phyloP scores from a whole-genome alignment of 225 moss, liverwort and hornwort species.

The Asterella californica region DNA sequence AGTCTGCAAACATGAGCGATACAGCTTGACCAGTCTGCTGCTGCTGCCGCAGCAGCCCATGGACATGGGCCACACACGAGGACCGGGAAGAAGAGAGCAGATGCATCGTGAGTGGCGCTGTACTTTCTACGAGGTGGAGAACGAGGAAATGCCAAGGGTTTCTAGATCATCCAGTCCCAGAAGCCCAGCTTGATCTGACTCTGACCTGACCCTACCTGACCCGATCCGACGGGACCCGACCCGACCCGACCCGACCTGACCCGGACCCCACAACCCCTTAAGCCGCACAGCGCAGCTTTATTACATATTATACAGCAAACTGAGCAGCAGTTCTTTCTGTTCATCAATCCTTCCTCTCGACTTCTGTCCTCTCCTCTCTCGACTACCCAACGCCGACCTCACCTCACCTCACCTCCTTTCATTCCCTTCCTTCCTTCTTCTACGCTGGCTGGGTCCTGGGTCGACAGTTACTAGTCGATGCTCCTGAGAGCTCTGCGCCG shows the following conservation, averaged over 20 bases:
- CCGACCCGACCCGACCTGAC: background rate
- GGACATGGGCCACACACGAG: background rate
- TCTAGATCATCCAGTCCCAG: background rate
- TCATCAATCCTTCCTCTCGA: background rate
- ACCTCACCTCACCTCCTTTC: background rate
- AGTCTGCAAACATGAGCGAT: background rate
- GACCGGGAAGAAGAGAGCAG: background rate
- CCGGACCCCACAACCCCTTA: background rate
- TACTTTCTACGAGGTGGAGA: background rate
- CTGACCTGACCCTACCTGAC: too few relatives aligned
- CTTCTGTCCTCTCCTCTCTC: background rate
- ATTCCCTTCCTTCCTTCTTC: conserved; percentile 2
- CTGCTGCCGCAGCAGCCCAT: background rate
- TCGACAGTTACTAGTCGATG: background rate
- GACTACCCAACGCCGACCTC: background rate
- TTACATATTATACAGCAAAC: conserved; percentile 3
- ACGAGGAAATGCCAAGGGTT: too few relatives aligned
- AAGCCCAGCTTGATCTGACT: background rate
- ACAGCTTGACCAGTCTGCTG: too few relatives aligned
- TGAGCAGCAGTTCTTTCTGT: background rate
- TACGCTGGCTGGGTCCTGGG: background rate
- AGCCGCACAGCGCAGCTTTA: background rate
- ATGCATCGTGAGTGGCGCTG: background rate
- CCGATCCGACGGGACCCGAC: background rate
- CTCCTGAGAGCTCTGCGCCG: conserved; percentile 1